Evolutionary conservation across 371 early-diverging fungal species (phyloP).

Genomic region (Mortierella sp.): DNA sequence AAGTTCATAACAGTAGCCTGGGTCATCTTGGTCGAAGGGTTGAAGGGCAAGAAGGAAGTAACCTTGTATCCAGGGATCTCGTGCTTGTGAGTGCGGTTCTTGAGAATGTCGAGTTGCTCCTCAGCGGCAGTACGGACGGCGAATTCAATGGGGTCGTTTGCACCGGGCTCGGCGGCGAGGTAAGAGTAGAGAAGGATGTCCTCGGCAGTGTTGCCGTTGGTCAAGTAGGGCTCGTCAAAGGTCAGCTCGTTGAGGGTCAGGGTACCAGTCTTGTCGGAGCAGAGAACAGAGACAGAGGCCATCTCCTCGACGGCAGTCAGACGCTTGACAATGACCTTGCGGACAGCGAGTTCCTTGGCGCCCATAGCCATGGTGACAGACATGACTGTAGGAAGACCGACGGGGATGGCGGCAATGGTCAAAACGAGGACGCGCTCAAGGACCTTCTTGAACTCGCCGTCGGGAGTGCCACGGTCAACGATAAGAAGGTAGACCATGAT

Average conservation of each 20-base stretch:
- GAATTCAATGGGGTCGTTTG: conserved; percentile 93
- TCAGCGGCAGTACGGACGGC: conserved; percentile 89
- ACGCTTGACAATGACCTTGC: conserved; percentile 95
- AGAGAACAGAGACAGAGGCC: conserved; percentile 92
- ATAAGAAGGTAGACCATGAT: conserved; percentile 82
- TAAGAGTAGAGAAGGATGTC: conserved; percentile 88
- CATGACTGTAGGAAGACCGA: conserved; percentile 95
- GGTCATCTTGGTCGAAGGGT: conserved; percentile 91
- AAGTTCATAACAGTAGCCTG: conserved; percentile 85
- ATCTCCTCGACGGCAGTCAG: conserved; percentile 96
- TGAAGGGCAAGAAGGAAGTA: conserved; percentile 90
- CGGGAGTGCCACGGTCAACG: conserved; percentile 33
- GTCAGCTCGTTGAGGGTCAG: conserved; percentile 93
- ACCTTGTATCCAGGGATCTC: conserved; percentile 89
- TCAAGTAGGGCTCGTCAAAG: conserved; percentile 91
- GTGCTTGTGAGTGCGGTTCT: conserved; percentile 64
- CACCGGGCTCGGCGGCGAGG: conserved; percentile 91
- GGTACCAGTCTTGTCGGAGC: conserved; percentile 99
- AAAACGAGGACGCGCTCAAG: conserved; percentile 89
- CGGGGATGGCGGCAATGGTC: conserved; percentile 97
- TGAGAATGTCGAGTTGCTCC: conserved; percentile 80
- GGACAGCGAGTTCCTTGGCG: conserved; percentile 91
- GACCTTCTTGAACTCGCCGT: conserved; percentile 64
- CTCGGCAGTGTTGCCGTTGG: conserved; percentile 76
- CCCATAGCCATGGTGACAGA: conserved; percentile 98